Conservation (phyloP, 345 rosid genomes). For the Bruguiera sexangula region DNA sequence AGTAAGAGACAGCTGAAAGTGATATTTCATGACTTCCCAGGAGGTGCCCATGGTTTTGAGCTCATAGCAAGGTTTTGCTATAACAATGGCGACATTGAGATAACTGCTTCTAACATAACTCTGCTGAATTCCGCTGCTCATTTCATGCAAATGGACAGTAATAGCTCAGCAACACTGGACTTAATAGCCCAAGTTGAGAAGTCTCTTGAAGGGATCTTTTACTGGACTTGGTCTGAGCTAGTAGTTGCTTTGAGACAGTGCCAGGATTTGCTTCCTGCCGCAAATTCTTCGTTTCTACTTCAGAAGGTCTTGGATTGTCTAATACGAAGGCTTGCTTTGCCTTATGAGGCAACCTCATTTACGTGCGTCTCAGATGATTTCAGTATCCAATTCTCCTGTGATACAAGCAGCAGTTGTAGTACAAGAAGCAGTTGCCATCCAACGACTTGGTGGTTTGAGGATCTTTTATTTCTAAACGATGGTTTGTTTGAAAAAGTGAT, state of each 20-base stretch:
- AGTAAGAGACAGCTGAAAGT: slow-evolving; percentile 31
- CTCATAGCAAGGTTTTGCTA: slow-evolving; percentile 51
- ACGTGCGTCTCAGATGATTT: slow-evolving; percentile 34
- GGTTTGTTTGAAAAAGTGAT: slow-evolving; percentile 30
- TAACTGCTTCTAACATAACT: slow-evolving; percentile 37
- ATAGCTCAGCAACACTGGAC: slow-evolving; percentile 8
- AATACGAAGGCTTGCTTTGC: slow-evolving; percentile 28
- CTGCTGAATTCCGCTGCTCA: slow-evolving; percentile 37
- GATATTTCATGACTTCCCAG: slow-evolving; percentile 47
- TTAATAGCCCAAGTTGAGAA: slow-evolving; percentile 31
- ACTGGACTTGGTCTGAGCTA: slow-evolving; percentile 61
- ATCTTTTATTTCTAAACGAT: slow-evolving; percentile 36
- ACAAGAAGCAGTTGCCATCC: slow-evolving; percentile 19
- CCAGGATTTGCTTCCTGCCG: slow-evolving; percentile 32
- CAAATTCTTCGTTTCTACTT: slow-evolving; percentile 28
- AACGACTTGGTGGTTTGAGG: slow-evolving; percentile 46
- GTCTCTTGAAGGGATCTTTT: slow-evolving; percentile 33
- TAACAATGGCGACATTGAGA: slow-evolving; percentile 32
- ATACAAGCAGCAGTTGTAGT: slow-evolving; percentile 34
- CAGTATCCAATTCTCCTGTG: slow-evolving; percentile 28
- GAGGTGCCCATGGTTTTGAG: slow-evolving; percentile 55
- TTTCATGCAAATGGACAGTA: slow-evolving; percentile 43
- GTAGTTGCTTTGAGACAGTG: slow-evolving; percentile 41
- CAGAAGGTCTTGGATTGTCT: slow-evolving; percentile 34
- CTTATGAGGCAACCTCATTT: slow-evolving; percentile 25